phyloP scores from a whole-genome alignment of 139 green algal species.

The Pseudopediastrum boryanum region DNA sequence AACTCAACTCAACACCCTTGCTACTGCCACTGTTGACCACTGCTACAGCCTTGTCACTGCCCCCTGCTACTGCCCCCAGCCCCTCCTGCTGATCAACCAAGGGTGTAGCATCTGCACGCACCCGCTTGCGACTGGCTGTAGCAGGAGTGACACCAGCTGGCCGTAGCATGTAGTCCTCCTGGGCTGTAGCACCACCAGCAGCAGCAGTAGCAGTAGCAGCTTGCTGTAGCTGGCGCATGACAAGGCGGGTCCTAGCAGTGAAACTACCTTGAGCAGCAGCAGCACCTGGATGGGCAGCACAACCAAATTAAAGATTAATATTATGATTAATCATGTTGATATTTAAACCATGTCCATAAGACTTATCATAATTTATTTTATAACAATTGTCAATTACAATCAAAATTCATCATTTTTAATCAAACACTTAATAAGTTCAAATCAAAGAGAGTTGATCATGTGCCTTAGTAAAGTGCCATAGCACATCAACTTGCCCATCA shows the following conservation, averaged over 20 bases:
- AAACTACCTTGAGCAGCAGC: slow-evolving; percentile 3
- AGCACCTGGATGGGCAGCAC: slow-evolving; percentile 12
- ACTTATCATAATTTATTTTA: too few relatives aligned
- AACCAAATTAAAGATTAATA: too few relatives aligned
- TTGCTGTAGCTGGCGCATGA: slow-evolving; percentile 24
- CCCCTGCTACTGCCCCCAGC: background rate
- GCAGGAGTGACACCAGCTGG: background rate
- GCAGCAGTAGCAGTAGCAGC: slow-evolving; percentile 7
- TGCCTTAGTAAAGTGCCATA: too few relatives aligned
- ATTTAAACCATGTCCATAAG: too few relatives aligned
- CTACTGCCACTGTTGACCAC: background rate
- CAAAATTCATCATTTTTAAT: too few relatives aligned
- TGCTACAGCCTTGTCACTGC: background rate
- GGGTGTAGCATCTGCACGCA: background rate
- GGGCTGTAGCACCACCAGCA: background rate
- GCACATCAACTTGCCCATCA: too few relatives aligned
- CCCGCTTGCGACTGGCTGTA: background rate
- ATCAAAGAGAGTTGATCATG: too few relatives aligned
- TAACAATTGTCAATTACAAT: too few relatives aligned
- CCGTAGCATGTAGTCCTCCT: background rate
- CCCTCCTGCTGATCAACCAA: background rate
- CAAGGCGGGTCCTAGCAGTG: slow-evolving; percentile 20
- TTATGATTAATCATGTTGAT: too few relatives aligned
- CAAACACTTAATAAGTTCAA: too few relatives aligned
- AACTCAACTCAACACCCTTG: slow-evolving; percentile 31